Evolutionary conservation across 2,329 filamentous ascomycete genomes (phyloP).

Genomic region (Aspergillus spinulosporus): DNA sequence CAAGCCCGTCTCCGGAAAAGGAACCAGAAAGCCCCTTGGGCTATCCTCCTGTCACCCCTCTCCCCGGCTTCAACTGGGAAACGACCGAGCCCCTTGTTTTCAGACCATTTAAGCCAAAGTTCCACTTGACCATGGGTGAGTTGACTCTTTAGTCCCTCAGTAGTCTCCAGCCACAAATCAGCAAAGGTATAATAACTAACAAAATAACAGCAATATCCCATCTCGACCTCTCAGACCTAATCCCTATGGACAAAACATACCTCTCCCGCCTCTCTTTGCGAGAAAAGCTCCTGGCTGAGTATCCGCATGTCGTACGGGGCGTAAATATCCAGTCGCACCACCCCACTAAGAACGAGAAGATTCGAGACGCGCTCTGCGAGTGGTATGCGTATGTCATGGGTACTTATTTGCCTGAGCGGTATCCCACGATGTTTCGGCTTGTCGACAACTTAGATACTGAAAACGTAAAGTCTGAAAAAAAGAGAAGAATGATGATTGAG

Average conservation of each 20-base stretch:
- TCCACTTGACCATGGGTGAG: conserved; percentile 64
- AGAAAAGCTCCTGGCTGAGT: conserved; percentile 46
- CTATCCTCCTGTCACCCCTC: conserved; percentile 39
- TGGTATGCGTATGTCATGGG: conserved; percentile 57
- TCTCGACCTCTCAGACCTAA: conserved; percentile 54
- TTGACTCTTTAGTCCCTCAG: not conserved
- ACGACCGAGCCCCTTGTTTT: conserved; percentile 54
- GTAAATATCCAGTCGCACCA: conserved; percentile 32
- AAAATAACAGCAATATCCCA: conserved; percentile 52
- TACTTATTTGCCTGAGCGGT: conserved; percentile 59
- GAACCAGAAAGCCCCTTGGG: conserved; percentile 4
- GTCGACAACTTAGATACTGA: not conserved
- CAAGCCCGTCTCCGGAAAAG: not conserved
- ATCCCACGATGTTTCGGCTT: conserved; percentile 54
- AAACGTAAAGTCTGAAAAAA: conserved; percentile 6
- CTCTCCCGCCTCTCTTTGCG: conserved; percentile 53
- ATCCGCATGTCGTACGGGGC: conserved; percentile 44
- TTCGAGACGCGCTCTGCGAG: conserved; percentile 54
- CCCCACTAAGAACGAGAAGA: conserved; percentile 35
- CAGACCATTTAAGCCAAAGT: conserved; percentile 62
- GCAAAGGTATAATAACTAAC: not conserved
- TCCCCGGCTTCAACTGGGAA: conserved; percentile 54
- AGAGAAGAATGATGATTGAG: conserved; percentile 32
- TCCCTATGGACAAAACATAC: conserved; percentile 63
- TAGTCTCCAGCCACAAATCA: conserved; percentile 1